Percentiles rank a stretch among this genome's conserved stretches.
Conservation (phyloP, 2,329 filamentous ascomycete species). For the Fusarium sp. region DNA sequence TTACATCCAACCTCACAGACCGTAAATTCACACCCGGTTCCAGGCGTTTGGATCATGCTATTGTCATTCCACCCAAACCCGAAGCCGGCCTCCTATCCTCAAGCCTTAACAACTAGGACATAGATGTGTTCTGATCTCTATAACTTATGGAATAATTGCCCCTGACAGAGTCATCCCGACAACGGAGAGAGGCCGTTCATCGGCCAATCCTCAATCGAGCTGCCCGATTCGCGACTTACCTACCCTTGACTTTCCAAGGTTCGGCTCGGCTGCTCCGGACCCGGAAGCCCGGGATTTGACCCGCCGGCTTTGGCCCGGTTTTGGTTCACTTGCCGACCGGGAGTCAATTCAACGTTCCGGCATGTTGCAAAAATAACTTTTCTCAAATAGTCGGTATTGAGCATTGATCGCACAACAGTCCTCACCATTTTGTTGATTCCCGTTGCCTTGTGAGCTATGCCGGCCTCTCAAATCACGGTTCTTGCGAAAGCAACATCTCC, state of each 20-base stretch:
- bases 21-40: constrained; percentile 1
- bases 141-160: constrained; percentile 3
- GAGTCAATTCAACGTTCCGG: background rate
- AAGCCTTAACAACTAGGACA: background rate
- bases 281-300: constrained; percentile 13
- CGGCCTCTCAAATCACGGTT: background rate
- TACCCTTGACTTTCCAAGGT: background rate
- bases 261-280: constrained; percentile 11
- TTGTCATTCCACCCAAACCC: constrained; percentile 37
- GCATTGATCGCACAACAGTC: background rate
- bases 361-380: background rate
- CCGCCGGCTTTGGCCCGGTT: constrained; percentile 25
- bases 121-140: background rate
- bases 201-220: constrained; percentile 2
- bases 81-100: constrained; percentile 31
- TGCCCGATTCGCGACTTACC: background rate
- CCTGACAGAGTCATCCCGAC: constrained; percentile 6
- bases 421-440: background rate
- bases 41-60: constrained; percentile 14
- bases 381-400: background rate
- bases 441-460: background rate
- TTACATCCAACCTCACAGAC: background rate
- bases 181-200: constrained; percentile 9
- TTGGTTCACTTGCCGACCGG: constrained; percentile 6
- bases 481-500: background rate